Conservation (phyloP, 805 yeast genomes). For the Kuraishia hungarica region DNA sequence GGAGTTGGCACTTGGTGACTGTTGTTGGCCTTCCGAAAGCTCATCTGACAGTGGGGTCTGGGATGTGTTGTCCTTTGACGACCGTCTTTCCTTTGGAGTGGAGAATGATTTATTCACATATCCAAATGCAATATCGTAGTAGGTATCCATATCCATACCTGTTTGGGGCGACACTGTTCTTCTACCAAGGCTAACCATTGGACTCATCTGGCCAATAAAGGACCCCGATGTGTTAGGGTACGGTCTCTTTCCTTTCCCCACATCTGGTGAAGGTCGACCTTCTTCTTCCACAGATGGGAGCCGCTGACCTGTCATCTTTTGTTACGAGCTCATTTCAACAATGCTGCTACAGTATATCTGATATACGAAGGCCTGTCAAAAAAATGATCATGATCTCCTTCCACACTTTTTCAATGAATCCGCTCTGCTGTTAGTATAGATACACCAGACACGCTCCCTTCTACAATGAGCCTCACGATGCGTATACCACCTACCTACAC, state of each 20-base stretch:
- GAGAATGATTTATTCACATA: not conserved
- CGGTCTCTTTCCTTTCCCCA: not conserved
- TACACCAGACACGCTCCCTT: too few species aligned
- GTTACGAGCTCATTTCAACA: not conserved
- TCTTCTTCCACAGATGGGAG: not conserved
- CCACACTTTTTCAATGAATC: too few species aligned
- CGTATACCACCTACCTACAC: too few species aligned
- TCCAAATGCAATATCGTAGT: slow-evolving; percentile 5
- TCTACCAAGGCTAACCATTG: not conserved
- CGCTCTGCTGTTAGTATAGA: too few species aligned
- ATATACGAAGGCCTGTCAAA: too few species aligned
- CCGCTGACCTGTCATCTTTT: not conserved
- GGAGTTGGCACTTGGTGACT: too few species aligned
- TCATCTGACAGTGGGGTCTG: not conserved
- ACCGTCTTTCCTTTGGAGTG: not conserved
- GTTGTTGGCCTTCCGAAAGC: not conserved
- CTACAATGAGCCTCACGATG: too few species aligned
- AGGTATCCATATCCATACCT: slow-evolving; percentile 1
- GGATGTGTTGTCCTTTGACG: not conserved
- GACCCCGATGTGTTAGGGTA: not conserved
- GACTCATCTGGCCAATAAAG: not conserved
- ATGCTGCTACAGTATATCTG: too few species aligned
- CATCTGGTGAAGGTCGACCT: not conserved
- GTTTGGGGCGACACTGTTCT: not conserved
- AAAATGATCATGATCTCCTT: too few species aligned